phyloP scores from a whole-genome alignment of 2,329 filamentous ascomycete species.

The Dendryphion nanum region DNA sequence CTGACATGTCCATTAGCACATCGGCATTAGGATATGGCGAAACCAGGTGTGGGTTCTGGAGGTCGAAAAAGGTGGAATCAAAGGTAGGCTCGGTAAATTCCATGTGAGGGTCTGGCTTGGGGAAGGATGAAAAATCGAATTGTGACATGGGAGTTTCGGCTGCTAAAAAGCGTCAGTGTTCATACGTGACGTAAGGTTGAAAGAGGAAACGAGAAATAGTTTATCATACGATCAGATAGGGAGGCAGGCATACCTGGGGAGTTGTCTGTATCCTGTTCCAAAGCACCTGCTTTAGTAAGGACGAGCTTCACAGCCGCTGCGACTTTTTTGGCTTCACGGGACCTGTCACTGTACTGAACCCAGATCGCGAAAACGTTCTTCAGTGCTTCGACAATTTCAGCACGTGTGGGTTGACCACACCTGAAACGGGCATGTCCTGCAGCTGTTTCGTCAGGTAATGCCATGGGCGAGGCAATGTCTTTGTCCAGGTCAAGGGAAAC shows the following conservation, averaged over 20 bases:
- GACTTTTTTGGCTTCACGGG: constrained; percentile 31
- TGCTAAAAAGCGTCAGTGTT: not conserved
- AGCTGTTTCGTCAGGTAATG: not conserved
- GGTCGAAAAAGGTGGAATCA: not conserved
- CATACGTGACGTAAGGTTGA: not conserved
- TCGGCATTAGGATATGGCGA: not conserved
- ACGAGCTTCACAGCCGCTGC: constrained; percentile 27
- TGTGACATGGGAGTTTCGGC: not conserved
- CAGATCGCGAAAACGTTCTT: constrained; percentile 23
- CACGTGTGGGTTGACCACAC: constrained; percentile 18
- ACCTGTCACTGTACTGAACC: constrained; percentile 21
- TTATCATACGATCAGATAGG: not conserved
- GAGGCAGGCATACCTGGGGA: not conserved
- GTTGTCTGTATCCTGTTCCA: not conserved
- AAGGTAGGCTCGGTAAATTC: not conserved
- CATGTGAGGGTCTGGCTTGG: not conserved
- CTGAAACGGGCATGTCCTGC: constrained; percentile 13
- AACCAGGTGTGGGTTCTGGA: not conserved
- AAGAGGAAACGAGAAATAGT: not conserved
- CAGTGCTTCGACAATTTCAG: constrained; percentile 23
- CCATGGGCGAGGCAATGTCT: constrained; percentile 18
- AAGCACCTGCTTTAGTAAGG: constrained; percentile 19
- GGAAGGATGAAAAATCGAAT: not conserved
- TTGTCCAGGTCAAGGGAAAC: constrained; percentile 45
- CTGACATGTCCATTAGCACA: not conserved